Conservation (phyloP, 306 rosid species). For the Urtica urens region DNA sequence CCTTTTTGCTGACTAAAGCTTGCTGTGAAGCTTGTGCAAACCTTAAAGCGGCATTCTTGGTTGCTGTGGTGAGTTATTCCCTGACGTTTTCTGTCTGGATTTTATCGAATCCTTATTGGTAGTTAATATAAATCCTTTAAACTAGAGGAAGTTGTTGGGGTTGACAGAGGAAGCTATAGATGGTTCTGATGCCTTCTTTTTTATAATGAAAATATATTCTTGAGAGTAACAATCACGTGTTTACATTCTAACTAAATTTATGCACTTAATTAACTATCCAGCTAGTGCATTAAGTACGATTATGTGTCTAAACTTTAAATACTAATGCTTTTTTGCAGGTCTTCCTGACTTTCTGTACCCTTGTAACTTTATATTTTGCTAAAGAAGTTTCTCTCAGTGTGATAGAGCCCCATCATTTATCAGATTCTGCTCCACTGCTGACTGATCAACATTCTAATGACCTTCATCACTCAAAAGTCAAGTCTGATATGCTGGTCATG, state of each 20-base stretch:
- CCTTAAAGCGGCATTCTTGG: slow-evolving; percentile 97
- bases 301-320: slow-evolving; percentile 15
- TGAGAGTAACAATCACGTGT: background rate
- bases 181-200: background rate
- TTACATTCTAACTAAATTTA: background rate
- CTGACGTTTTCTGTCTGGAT: background rate
- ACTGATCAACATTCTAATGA: slow-evolving; percentile 48
- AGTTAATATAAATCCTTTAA: too few species aligned
- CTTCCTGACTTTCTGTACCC: slow-evolving; percentile 70
- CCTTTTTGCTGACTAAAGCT: slow-evolving; percentile 72
- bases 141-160: background rate
- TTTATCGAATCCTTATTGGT: background rate
- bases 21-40: slow-evolving; percentile 99
- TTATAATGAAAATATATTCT: background rate
- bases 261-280: background rate
- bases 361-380: slow-evolving; percentile 82
- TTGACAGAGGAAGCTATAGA: background rate
- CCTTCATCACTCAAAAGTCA: slow-evolving; percentile 32
- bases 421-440: slow-evolving; percentile 87
- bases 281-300: background rate
- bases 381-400: slow-evolving; percentile 71
- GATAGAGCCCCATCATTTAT: slow-evolving; percentile 32
- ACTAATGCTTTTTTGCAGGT: slow-evolving; percentile 41
- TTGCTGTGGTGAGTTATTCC: slow-evolving; percentile 78
- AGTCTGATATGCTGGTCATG: slow-evolving; percentile 20